Percentiles rank a stretch among this genome's conserved stretches.
Evolutionary conservation across 352 stramenopile species (phyloP).

Genomic region (Pythium aphanidermatum): DNA sequence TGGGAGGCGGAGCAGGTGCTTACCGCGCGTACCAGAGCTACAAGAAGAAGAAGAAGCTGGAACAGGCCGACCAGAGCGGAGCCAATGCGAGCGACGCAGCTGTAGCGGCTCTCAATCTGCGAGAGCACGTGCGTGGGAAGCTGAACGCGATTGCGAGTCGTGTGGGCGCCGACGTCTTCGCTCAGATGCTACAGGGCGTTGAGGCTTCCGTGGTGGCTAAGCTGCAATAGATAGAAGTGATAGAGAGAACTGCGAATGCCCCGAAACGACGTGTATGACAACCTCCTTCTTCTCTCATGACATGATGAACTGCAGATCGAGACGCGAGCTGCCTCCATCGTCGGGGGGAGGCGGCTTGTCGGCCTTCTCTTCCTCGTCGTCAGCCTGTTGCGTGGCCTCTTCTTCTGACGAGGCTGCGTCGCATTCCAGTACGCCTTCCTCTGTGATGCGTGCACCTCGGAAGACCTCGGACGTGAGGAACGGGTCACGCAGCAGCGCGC

Average conservation of each 20-base stretch:
- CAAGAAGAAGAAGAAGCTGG: conserved; percentile 17
- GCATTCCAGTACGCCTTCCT: conserved; percentile 6
- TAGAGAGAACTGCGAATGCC: background rate
- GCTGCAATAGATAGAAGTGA: conserved; percentile 29
- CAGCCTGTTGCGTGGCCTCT: too few species aligned
- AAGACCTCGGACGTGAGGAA: conserved; percentile 15
- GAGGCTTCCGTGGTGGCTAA: conserved; percentile 52
- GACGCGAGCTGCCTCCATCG: background rate
- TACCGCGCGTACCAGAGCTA: conserved; percentile 51
- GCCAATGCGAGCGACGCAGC: conserved; percentile 24
- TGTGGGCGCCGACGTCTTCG: conserved; percentile 37
- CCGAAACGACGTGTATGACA: background rate
- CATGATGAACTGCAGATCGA: conserved; percentile 22
- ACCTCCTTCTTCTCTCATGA: too few species aligned
- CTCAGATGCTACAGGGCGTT: conserved; percentile 48
- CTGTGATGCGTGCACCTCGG: conserved; percentile 1
- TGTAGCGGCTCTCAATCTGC: conserved; percentile 41
- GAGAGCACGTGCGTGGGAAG: conserved; percentile 27
- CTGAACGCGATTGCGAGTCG: conserved; percentile 35
- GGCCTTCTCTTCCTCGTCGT: background rate
- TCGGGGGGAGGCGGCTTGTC: background rate
- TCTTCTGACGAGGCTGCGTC: background rate
- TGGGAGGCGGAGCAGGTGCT: conserved; percentile 19
- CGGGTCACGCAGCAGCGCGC: conserved; percentile 19
- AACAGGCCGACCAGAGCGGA: background rate